Conservation (phyloP, 2,329 filamentous ascomycete species). For the Diaporthe sp. region DNA sequence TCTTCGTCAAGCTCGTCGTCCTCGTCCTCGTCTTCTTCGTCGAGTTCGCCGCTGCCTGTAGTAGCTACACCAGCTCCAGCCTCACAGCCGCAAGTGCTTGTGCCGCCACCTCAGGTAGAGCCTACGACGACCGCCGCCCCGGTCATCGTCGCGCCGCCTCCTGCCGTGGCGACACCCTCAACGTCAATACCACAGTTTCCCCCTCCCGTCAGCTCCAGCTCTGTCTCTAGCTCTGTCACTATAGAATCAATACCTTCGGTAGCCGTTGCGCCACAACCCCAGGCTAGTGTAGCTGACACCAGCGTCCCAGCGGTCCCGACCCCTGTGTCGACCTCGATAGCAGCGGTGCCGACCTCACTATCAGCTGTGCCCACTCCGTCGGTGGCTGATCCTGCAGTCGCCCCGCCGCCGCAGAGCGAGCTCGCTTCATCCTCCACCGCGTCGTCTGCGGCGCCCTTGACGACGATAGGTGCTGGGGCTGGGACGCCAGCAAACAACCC, state of each 20-base stretch:
- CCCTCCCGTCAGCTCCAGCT: constrained; percentile 43
- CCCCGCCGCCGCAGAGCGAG: constrained; percentile 27
- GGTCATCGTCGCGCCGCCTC: constrained; percentile 36
- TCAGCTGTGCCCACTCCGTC: constrained; percentile 36
- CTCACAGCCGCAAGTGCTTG: constrained; percentile 41
- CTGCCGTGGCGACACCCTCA: constrained; percentile 39
- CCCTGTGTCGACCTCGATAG: constrained; percentile 39
- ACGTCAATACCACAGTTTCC: constrained; percentile 42
- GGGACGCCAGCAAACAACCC: constrained; percentile 36
- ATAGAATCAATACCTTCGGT: constrained; percentile 43
- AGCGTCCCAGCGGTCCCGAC: constrained; percentile 46
- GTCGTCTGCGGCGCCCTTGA: constrained; percentile 34
- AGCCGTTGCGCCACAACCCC: constrained; percentile 40
- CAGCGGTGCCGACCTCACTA: constrained; percentile 29
- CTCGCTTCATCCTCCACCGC: constrained; percentile 25
- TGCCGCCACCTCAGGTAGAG: constrained; percentile 38
- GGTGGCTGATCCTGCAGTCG: not conserved
- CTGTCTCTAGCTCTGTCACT: constrained; percentile 30
- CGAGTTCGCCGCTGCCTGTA: constrained; percentile 26
- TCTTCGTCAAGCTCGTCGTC: constrained; percentile 39
- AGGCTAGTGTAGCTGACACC: constrained; percentile 55
- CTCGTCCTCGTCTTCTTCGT: constrained; percentile 31
- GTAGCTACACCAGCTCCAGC: constrained; percentile 22
- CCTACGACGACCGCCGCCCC: constrained; percentile 33
- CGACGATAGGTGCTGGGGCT: constrained; percentile 41